Evolutionary conservation across 805 yeast species (phyloP).

Genomic region (Schwanniomyces yamadae): DNA sequence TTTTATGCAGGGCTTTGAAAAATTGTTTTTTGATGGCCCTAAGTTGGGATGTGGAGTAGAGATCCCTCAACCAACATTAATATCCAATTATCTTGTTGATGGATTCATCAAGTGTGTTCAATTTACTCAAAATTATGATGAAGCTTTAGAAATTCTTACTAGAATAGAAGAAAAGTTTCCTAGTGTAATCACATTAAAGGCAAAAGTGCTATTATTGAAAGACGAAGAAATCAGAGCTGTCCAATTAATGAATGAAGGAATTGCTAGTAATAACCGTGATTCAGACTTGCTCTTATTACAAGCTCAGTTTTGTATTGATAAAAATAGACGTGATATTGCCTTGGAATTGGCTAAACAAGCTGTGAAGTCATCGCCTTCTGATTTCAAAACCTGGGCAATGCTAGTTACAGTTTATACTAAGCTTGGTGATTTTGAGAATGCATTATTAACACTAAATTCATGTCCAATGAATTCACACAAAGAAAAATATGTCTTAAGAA

Average conservation of each 20-base stretch:
- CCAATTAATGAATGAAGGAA: constrained; percentile 49
- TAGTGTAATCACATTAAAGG: constrained; percentile 56
- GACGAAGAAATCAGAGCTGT: constrained; percentile 64
- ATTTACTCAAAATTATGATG: constrained; percentile 62
- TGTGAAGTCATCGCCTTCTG: constrained; percentile 72
- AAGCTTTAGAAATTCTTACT: constrained; percentile 58
- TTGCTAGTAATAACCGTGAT: constrained; percentile 50
- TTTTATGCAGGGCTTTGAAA: constrained; percentile 66
- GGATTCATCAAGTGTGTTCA: constrained; percentile 65
- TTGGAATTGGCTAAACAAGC: constrained; percentile 60
- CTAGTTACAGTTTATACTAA: constrained; percentile 63
- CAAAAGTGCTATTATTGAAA: constrained; percentile 49
- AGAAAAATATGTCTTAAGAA: constrained; percentile 60
- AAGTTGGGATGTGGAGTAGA: constrained; percentile 65
- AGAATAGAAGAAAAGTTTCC: constrained; percentile 54
- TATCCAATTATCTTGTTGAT: constrained; percentile 70
- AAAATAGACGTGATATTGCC: constrained; percentile 55
- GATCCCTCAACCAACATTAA: constrained; percentile 63
- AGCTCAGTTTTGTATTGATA: constrained; percentile 55
- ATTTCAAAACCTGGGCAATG: constrained; percentile 71
- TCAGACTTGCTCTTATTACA: constrained; percentile 54
- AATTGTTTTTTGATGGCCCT: constrained; percentile 63
- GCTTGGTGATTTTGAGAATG: constrained; percentile 65
- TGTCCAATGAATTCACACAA: constrained; percentile 80
- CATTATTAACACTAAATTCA: constrained; percentile 69